A percentile compares a stretch with the other conserved stretches of the same genome.
Evolutionary conservation across 192 early-diverging fungal genomes (phyloP).

Genomic region (Coemansia biformis): DNA sequence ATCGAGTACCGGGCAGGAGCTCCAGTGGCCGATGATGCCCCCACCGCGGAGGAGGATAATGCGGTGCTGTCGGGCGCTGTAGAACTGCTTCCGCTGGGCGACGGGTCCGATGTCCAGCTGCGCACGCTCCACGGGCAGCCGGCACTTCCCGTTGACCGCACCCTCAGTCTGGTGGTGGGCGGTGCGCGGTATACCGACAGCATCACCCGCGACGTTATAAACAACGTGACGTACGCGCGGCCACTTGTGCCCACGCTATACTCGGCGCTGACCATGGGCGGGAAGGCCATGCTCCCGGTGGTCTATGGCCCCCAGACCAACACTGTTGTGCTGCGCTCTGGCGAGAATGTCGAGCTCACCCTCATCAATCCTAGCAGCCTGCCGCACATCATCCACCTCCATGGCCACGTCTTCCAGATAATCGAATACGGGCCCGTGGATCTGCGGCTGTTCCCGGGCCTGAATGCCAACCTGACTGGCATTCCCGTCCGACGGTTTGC

Average conservation of each 20-base stretch:
- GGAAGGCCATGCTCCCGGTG: conserved; percentile 35
- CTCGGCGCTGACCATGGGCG: conserved; percentile 10
- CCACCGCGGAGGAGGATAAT: too few species aligned
- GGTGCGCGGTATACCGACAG: not conserved
- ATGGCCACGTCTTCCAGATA: conserved; percentile 77
- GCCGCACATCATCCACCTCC: conserved; percentile 72
- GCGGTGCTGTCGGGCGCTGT: too few species aligned
- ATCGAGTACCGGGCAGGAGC: conserved; percentile 9
- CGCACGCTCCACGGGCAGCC: too few species aligned
- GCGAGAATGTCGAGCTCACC: conserved; percentile 58
- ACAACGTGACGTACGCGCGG: conserved; percentile 1
- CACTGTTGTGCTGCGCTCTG: conserved; percentile 55
- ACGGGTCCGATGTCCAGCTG: conserved; percentile 32
- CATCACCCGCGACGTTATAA: not conserved
- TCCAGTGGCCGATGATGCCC: not conserved
- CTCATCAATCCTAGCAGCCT: conserved; percentile 63
- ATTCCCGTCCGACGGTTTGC: not conserved
- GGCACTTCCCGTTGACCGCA: conserved; percentile 29
- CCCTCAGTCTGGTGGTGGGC: not conserved
- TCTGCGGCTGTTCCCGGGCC: not conserved
- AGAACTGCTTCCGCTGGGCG: not conserved
- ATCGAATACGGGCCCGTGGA: conserved; percentile 52
- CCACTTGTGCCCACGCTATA: conserved; percentile 12
- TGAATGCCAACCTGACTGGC: conserved; percentile 2
- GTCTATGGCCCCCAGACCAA: conserved; percentile 61